phyloP scores from a whole-genome alignment of 805 yeast genomes.

The Suhomyces tanzawaensis region DNA sequence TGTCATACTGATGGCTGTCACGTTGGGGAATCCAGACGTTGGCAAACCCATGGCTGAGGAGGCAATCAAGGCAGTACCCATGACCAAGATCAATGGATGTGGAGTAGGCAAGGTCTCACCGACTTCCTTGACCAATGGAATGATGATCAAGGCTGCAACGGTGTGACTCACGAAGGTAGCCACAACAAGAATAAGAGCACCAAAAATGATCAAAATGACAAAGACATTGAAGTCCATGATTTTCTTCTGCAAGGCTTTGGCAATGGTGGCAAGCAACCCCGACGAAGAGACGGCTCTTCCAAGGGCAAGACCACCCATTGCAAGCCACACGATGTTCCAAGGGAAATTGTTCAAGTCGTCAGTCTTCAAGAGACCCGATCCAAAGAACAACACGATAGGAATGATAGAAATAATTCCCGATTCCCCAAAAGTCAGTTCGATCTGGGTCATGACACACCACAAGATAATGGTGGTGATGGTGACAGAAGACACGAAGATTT shows the following conservation, averaged over 20 bases:
- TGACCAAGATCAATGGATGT: conserved; percentile 79
- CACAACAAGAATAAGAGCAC: conserved; percentile 72
- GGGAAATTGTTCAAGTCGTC: conserved; percentile 52
- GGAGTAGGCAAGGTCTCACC: conserved; percentile 76
- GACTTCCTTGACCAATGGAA: conserved; percentile 86
- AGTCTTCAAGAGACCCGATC: conserved; percentile 47
- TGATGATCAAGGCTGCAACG: conserved; percentile 90
- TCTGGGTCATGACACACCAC: conserved; percentile 48
- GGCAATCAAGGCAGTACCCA: conserved; percentile 65
- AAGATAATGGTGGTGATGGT: conserved; percentile 44
- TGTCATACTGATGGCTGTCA: conserved; percentile 91
- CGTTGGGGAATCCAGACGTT: conserved; percentile 96
- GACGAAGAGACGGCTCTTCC: conserved; percentile 52
- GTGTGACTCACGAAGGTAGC: conserved; percentile 97
- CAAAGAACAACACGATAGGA: conserved; percentile 49
- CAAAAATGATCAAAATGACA: conserved; percentile 50
- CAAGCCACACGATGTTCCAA: conserved; percentile 53
- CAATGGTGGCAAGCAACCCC: conserved; percentile 47
- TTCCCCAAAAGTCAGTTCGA: conserved; percentile 45
- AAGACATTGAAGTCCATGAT: conserved; percentile 44
- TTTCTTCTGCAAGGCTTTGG: conserved; percentile 41
- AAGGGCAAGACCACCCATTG: conserved; percentile 56
- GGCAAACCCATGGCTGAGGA: conserved; percentile 98
- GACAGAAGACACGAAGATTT: conserved; percentile 41
- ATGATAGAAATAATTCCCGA: conserved; percentile 48